Conservation (phyloP, 2,329 filamentous ascomycete genomes). For the Colletotrichum cordylinicola region DNA sequence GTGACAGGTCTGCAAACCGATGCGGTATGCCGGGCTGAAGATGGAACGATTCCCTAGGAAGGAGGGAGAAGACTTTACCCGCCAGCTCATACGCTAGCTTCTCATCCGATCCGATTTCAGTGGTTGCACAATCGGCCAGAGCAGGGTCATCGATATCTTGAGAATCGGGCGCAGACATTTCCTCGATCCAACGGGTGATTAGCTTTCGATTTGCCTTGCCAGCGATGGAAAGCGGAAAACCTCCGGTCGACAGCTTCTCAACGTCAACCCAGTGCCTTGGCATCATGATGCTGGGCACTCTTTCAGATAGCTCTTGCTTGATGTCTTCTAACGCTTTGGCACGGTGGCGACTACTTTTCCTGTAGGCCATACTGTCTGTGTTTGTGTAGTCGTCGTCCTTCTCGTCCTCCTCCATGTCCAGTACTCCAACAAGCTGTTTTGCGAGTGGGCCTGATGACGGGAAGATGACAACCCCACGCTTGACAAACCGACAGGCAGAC, state of each 20-base stretch:
- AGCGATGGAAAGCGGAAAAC: neutral
- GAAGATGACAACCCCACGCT: neutral
- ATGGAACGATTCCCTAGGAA: neutral
- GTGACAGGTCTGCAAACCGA: neutral
- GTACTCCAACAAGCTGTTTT: neutral
- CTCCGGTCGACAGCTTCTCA: neutral
- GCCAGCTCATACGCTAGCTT: neutral
- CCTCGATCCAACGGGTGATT: neutral
- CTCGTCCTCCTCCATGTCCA: neutral
- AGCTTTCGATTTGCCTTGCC: neutral
- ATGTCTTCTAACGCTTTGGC: neutral
- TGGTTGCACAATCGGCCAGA: rapidly evolving
- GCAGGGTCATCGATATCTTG: neutral
- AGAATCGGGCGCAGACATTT: neutral
- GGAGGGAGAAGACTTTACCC: neutral
- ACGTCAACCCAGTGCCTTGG: neutral
- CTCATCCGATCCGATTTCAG: neutral
- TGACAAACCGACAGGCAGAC: neutral
- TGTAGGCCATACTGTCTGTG: too few relatives aligned
- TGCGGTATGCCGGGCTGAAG: rapidly evolving
- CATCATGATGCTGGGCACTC: neutral
- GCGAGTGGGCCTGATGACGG: neutral
- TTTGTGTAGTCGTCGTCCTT: neutral
- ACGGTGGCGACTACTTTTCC: neutral
- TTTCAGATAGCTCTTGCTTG: neutral